Conservation (phyloP, 1,284 basidiomycete genomes). For the Boletus semigastroideus region DNA sequence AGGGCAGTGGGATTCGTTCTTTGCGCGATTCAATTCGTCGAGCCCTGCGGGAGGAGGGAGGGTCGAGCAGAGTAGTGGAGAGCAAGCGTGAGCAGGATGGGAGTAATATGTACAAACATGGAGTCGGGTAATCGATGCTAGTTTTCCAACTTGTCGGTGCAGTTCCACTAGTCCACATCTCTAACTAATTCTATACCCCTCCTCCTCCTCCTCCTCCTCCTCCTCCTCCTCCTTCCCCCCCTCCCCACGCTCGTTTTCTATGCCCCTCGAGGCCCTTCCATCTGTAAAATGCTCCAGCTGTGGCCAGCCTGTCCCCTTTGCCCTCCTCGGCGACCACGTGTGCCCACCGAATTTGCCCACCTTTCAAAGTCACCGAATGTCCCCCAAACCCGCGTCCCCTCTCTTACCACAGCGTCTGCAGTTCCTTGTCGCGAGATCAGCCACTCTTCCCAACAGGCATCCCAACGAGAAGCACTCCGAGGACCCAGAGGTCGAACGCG, state of each 20-base stretch:
- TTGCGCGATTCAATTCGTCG: slow-evolving; percentile 43
- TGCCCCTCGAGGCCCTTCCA: slow-evolving; percentile 69
- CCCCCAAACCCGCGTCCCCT: slow-evolving; percentile 37
- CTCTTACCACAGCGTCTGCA: slow-evolving; percentile 39
- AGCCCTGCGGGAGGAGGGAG: slow-evolving; percentile 8
- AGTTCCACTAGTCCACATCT: slow-evolving; percentile 10
- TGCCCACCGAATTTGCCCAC: slow-evolving; percentile 55
- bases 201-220: background rate
- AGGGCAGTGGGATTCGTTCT: slow-evolving; percentile 82
- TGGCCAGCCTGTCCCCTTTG: slow-evolving; percentile 62
- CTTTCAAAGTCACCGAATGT: slow-evolving; percentile 32
- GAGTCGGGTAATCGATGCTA: slow-evolving; percentile 15
- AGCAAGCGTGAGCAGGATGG: background rate
- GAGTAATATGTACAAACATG: slow-evolving; percentile 6
- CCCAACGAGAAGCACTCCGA: slow-evolving; percentile 9
- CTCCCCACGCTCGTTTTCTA: slow-evolving; percentile 25
- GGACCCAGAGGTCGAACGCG: background rate
- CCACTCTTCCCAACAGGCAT: slow-evolving; percentile 4
- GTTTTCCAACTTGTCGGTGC: background rate
- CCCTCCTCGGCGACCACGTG: slow-evolving; percentile 71
- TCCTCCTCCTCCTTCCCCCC: background rate
- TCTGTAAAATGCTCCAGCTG: slow-evolving; percentile 83
- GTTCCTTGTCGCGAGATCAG: slow-evolving; percentile 30
- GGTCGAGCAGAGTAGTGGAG: background rate
- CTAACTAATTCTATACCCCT: slow-evolving; percentile 29